Evolutionary conservation across 495 filamentous ascomycete species (phyloP), one percentile per base, ranked within the genome.

Genomic region (Lichenothelia convexa): DNA sequence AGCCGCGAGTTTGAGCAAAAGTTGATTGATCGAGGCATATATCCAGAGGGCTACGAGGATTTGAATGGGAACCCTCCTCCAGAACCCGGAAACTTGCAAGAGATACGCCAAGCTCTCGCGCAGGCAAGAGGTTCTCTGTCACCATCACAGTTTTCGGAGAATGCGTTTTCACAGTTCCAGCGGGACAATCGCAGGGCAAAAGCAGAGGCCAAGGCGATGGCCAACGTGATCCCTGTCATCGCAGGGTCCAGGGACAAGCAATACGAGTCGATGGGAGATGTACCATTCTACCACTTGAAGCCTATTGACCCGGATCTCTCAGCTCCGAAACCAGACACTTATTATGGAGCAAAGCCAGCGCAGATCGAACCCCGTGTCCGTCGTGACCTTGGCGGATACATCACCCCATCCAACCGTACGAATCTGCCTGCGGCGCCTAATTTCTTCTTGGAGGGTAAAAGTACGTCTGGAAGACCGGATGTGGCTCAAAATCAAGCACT

Each of bases 371-470:
- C 18, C 3, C 32, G 39, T 11, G 39, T 41, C 15, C 32, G 32
- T 9, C 24, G 23, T 12, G 39, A 36, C 3, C 20, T 41, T 12
- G 32, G 32, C 18, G 32, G 21, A 17, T 41, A 41, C 33, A 41
- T 41, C 30, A 20, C 36, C 15, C 32, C 30, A n/a, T 41, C 39
- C 15, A 41, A 19, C 17, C 27, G 18, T 27, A 24, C 15, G 11
- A 36, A 20, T 21, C 21, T 9, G 19, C 39, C 39, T 19, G 21
- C 32, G 23, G 20, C 30, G 18, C 39, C 32, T 18, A 41, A 41
- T 15, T 35, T 35, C 39, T 41, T 41, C 13, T 18, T 19, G 32
- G 39, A 35, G 32, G 39, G 8, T 22, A 41, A 41, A 18, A 18
- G 31, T 18, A 16, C 30, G 20, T 20, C 21, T 26, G 39, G 39